Percentiles rank a stretch among this genome's conserved stretches.
Conservation (phyloP, 805 yeast genomes). For the Teunomyces pallodes region DNA sequence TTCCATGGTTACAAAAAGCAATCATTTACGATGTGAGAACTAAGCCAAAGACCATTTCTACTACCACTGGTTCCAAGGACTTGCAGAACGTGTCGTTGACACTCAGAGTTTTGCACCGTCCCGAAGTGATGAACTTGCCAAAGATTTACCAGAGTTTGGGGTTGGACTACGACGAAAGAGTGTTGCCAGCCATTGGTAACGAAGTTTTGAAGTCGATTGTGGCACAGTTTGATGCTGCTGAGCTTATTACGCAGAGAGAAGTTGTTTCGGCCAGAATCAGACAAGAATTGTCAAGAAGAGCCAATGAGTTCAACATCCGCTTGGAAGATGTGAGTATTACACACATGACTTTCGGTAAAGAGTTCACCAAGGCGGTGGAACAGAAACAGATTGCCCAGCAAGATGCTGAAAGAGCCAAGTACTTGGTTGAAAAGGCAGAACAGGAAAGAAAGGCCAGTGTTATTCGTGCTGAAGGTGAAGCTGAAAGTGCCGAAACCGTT, state of each 20-base stretch:
- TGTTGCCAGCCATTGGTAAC: constrained; percentile 87
- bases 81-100: constrained; percentile 94
- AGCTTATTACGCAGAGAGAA: constrained; percentile 95
- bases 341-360: constrained; percentile 94
- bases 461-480: constrained; percentile 98
- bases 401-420: constrained; percentile 96
- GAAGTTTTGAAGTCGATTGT: constrained; percentile 87
- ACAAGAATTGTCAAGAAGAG: constrained; percentile 78
- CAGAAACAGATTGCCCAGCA: constrained; percentile 99
- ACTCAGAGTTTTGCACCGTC: constrained; percentile 89
- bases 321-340: constrained; percentile 97
- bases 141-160: constrained; percentile 88
- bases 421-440: constrained; percentile 86
- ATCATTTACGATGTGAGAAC: constrained; percentile 90
- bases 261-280: constrained; percentile 86
- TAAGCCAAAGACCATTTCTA: constrained; percentile 88
- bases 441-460: constrained; percentile 95
- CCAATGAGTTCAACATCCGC: constrained; percentile 83
- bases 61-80: constrained; percentile 96
- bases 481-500: constrained; percentile 94
- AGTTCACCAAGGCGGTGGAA: constrained; percentile 97
- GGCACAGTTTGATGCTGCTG: constrained; percentile 95
- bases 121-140: constrained; percentile 82
- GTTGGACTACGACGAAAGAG: constrained; percentile 91
- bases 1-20: constrained; percentile 96